A percentile compares a stretch with the other conserved stretches of the same genome.
These are phyloP conservation scores for Phellinidium pouzarii DNA, from an alignment of 1,284 basidiomycete species.

Conservation along the genomic window DNA sequence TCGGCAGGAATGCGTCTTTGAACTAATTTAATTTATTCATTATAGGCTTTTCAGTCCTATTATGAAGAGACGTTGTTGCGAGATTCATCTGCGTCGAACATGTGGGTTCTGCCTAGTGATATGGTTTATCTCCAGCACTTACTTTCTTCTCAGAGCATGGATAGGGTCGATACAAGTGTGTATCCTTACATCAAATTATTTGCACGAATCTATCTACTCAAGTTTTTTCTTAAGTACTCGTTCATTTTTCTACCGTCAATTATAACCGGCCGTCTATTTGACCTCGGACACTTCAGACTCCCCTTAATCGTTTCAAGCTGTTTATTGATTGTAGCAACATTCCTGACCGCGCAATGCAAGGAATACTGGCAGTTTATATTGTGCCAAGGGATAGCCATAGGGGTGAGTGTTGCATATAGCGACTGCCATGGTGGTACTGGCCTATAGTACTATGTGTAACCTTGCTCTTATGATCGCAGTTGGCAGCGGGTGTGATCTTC, in stretches of 20 bases:
- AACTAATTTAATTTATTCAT: conserved; percentile 18
- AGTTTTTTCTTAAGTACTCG: conserved; percentile 31
- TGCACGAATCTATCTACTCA: conserved; percentile 21
- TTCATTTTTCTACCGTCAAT: conserved; percentile 36
- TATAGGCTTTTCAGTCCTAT: conserved; percentile 47
- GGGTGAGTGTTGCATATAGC: conserved; percentile 33
- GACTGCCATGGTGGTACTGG: too few relatives aligned
- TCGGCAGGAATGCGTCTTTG: conserved; percentile 1
- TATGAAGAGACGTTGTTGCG: conserved; percentile 39
- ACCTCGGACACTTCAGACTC: conserved; percentile 47
- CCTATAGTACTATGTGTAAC: too few relatives aligned
- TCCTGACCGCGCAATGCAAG: conserved; percentile 48
- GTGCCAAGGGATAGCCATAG: conserved; percentile 46
- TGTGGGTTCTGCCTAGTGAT: conserved; percentile 26
- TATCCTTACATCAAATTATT: background rate
- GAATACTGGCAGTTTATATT: conserved; percentile 56
- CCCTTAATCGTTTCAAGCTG: conserved; percentile 38
- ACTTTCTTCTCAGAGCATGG: conserved; percentile 28
- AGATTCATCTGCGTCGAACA: conserved; percentile 29
- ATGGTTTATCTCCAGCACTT: conserved; percentile 6
- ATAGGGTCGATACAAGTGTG: conserved; percentile 34
- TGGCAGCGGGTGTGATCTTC: conserved; percentile 41
- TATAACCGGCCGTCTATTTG: conserved; percentile 48
- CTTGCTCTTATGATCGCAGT: conserved; percentile 26
- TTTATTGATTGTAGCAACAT: conserved; percentile 42